Conservation (phyloP, 139 green algal genomes). For the Asterochloris erici region DNA sequence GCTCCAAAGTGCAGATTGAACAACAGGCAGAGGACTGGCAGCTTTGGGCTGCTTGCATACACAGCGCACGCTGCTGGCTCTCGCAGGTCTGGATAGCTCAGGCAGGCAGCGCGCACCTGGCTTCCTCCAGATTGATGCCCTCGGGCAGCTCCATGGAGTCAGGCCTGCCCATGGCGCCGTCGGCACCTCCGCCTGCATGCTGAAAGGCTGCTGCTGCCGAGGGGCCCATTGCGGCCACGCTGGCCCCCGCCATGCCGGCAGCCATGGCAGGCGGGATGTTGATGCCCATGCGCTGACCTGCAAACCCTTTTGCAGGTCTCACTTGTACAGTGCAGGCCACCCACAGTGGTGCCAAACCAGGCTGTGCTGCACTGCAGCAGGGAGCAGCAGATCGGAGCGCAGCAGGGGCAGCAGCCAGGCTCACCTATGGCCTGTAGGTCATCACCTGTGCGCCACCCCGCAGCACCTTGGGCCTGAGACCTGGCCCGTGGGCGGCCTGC, state of each 20-base stretch:
- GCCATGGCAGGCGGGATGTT: not conserved
- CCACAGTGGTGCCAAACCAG: not conserved
- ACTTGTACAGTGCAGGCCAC: too few relatives aligned
- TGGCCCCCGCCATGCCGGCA: not conserved
- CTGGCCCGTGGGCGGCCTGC: not conserved
- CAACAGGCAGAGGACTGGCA: not conserved
- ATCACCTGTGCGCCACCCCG: not conserved
- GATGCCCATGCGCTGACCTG: slow-evolving; percentile 6
- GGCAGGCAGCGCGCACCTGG: slow-evolving; percentile 3
- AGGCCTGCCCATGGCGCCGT: not conserved
- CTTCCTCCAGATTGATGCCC: slow-evolving; percentile 30
- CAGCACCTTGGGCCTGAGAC: not conserved
- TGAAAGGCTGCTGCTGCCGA: not conserved
- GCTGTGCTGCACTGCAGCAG: not conserved
- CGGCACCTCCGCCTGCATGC: not conserved
- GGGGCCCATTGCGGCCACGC: not conserved
- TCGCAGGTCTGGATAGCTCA: not conserved
- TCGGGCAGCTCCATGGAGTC: slow-evolving; percentile 16
- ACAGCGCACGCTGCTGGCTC: not conserved
- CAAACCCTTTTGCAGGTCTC: not conserved
- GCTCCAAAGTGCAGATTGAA: not conserved
- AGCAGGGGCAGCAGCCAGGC: not conserved
- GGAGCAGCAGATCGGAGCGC: not conserved
- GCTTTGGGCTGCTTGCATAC: not conserved
- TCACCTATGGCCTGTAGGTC: not conserved